Base-by-base conservation (phyloP, 768 basidiomycete genomes). In the Vararia minispora region DNA sequence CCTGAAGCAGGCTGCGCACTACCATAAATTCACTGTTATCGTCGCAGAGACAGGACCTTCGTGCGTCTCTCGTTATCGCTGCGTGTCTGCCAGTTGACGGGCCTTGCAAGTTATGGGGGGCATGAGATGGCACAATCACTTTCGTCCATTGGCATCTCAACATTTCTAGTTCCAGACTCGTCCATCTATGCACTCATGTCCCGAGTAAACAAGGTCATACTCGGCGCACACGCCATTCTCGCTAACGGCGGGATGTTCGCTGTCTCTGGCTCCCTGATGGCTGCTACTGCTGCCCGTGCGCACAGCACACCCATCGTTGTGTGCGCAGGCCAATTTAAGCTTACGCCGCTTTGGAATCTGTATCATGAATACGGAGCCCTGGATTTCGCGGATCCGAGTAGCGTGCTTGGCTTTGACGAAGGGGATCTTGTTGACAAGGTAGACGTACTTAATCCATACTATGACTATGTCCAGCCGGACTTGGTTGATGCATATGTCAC, bases 181-280 rank as follows among this genome's bases (percentile, higher is more conserved):
- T 91, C 90, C 18, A 80, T 97, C 56, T 94, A 85, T 55, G 89
- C 91, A 9, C 72, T 99, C 46, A 88, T 98, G 79, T 94, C 95
- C 4, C 79, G 94, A 43, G 85, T 94, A 44, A 94, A 91, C 64
- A 99, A 99, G 60, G 83, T 98, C 49, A 77, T 99, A 42, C 70
- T 99, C 32, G 89, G 91, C 21, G 84, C 91, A 9, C 94, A 97
- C 58, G 79, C 85, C n/a, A 83, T 98, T 51, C 78, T 95, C 35
- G 92, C 94, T 18, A 94, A 97, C 53, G 95, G 95, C 11, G 91
- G 92, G 11, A 82, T 97, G 72, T 91, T 94, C 57, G 84, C 87
- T 12, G 72, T 86, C 30, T 72, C 84, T 1, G 92, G 92, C 14
- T 83, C 88, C 2, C 69, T 90, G 13, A 66, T 91, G 29, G 86